Base-by-base conservation (phyloP, 2,329 filamentous ascomycete species). In the Akanthomyces muscarius region DNA sequence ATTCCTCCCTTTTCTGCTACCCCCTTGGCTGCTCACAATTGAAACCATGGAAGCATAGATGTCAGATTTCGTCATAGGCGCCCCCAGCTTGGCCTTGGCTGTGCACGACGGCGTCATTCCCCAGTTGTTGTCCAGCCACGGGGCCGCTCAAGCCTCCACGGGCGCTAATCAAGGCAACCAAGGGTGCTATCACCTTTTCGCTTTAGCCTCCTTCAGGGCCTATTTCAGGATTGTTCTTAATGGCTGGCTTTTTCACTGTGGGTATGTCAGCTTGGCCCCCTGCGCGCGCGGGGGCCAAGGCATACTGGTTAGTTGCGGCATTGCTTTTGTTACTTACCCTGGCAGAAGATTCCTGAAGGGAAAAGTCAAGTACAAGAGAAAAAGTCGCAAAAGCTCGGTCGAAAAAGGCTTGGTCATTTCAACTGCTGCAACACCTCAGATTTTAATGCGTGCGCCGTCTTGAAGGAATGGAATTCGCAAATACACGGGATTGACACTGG, bases 41-140 rank as follows among this genome's bases (percentile, higher is more conserved):
- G 13, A 16, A 16, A 41, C 14, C 16, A 4, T 36, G 28, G 6
- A 4, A 16, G 14, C 13, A 41, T 10, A 16, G 13, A 16, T 50
- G 51, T 42, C 33, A 41, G 33, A 54, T 54, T 54, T 54, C 51
- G 51, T 54, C 51, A 54, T 54, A 10, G 21, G 21, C 33, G 51
- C 36, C 14, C 5, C 48, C 7, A 51, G 16, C 16, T n/a, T 51
- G 30, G 48, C 28, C 28, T 51, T 30, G 53, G 53, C 36, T 55
- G 23, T 44, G 16, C 38, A 21, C n/a, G 25, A 36, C 44, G n/a
- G n/a, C 54, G 28, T 38, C 41, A 45, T 56, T 11, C 1, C 28
- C 28, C 28, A 30, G 6, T 30, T 30, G 28, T 30, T 30, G 28
- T 5, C 36, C 36, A 55, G 53, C 54, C 21, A 42, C 21, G 13